Conservation (phyloP, 768 basidiomycete genomes). For the Calvatia gigantea region DNA sequence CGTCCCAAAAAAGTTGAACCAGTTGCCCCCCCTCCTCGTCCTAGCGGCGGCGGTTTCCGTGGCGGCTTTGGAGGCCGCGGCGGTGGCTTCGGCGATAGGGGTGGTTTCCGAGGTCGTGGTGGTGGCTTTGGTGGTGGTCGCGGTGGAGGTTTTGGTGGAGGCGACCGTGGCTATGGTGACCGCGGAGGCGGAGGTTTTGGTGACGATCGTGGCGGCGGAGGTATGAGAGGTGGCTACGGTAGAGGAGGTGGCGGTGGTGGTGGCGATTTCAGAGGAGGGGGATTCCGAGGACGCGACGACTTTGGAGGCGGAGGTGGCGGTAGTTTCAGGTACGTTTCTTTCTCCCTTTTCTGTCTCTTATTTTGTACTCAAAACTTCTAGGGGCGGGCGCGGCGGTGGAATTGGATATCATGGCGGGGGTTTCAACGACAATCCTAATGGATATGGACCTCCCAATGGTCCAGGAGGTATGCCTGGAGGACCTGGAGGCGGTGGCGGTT, state of each 20-base stretch:
- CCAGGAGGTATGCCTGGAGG: constrained; percentile 36
- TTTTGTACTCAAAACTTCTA: constrained; percentile 20
- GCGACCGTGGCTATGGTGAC: constrained; percentile 35
- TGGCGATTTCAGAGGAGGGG: constrained; percentile 25
- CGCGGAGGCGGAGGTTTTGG: constrained; percentile 39
- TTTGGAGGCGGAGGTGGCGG: constrained; percentile 41
- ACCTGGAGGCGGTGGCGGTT: constrained; percentile 36
- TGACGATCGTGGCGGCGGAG: constrained; percentile 33
- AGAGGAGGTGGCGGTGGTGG: constrained; percentile 39
- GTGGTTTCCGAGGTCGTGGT: constrained; percentile 39
- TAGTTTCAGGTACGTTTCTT: constrained; percentile 46
- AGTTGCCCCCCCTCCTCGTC: constrained; percentile 30
- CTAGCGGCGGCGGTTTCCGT: constrained; percentile 26
- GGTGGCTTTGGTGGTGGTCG: constrained; percentile 38
- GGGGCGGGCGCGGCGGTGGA: constrained; percentile 67
- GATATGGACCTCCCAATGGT: constrained; percentile 46
- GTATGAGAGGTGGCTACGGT: constrained; percentile 42
- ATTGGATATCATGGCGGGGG: constrained; percentile 69
- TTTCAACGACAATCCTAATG: constrained; percentile 50
- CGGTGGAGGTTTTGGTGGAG: constrained; percentile 37
- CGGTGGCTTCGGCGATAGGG: constrained; percentile 43
- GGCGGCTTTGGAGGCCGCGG: constrained; percentile 37
- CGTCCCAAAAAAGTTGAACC: constrained; percentile 78
- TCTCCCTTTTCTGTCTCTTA: neutral
- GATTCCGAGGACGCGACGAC: constrained; percentile 39